Conservation (phyloP, 768 basidiomycete genomes). For the Lentinula edodes region DNA sequence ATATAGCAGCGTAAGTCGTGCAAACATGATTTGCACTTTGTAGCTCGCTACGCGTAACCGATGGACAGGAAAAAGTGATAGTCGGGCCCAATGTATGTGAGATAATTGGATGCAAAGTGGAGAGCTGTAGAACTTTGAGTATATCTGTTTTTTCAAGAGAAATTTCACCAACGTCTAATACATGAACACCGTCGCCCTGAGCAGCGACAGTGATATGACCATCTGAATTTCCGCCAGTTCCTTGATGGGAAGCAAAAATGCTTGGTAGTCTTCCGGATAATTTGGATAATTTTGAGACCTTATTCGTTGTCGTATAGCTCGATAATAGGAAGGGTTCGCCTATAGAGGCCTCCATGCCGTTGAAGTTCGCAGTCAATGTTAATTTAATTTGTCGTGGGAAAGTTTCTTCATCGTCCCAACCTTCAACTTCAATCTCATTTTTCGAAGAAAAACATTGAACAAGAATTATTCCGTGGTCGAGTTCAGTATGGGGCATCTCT, state of each 20-base stretch:
- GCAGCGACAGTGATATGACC: conserved; percentile 62
- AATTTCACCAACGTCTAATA: conserved; percentile 54
- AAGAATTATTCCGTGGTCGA: too few species aligned
- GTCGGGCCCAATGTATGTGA: conserved; percentile 71
- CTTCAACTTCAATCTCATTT: not conserved
- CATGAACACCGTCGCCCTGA: conserved; percentile 71
- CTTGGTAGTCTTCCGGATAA: not conserved
- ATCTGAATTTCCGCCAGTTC: conserved; percentile 32
- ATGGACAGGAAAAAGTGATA: conserved; percentile 53
- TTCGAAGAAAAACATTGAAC: not conserved
- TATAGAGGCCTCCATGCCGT: conserved; percentile 13
- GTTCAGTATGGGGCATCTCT: too few species aligned
- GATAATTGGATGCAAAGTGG: conserved; percentile 56
- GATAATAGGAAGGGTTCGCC: conserved; percentile 36
- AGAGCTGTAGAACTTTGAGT: conserved; percentile 35
- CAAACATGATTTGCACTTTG: conserved; percentile 31
- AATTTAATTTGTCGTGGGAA: not conserved
- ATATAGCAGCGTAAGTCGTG: conserved; percentile 53
- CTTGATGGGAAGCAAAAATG: conserved; percentile 30
- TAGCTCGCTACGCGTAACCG: conserved; percentile 36
- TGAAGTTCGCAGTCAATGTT: not conserved
- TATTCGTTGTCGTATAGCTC: conserved; percentile 25
- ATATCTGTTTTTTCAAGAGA: not conserved
- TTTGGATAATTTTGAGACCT: conserved; percentile 12
- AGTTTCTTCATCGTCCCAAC: not conserved